Evolutionary conservation across 768 basidiomycete species (phyloP).

Genomic region (Fomitopsis pulvina): DNA sequence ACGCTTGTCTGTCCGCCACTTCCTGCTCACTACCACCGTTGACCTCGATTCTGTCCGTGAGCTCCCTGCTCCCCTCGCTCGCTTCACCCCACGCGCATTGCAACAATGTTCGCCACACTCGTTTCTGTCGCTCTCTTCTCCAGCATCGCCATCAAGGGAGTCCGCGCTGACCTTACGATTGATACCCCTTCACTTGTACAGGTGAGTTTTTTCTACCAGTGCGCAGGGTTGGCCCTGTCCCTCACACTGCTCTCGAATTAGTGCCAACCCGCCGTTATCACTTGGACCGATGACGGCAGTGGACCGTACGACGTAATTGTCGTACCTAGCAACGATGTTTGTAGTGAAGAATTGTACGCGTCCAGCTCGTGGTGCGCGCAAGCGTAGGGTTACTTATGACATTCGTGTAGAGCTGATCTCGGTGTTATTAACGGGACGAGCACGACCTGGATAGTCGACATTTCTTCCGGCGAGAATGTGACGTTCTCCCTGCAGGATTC

Average conservation of each 20-base stretch:
- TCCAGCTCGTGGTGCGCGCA: too few relatives aligned
- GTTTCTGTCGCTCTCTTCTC: constrained; percentile 65
- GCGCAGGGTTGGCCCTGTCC: not conserved
- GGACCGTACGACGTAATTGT: constrained; percentile 56
- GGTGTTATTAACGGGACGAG: constrained; percentile 39
- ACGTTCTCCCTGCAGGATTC: constrained; percentile 49
- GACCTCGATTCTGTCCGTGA: constrained; percentile 5
- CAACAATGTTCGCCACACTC: constrained; percentile 75
- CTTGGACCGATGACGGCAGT: constrained; percentile 38
- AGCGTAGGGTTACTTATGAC: not conserved
- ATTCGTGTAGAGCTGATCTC: constrained; percentile 44
- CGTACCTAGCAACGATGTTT: constrained; percentile 46
- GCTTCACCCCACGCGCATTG: constrained; percentile 13
- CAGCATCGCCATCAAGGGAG: constrained; percentile 44
- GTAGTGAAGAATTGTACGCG: constrained; percentile 54
- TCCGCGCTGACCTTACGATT: constrained; percentile 48
- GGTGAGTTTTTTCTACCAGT: constrained; percentile 28
- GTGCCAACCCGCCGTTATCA: constrained; percentile 47
- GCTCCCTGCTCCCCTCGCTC: constrained; percentile 24
- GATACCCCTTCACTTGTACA: constrained; percentile 45
- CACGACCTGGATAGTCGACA: constrained; percentile 36
- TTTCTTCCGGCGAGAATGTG: constrained; percentile 44
- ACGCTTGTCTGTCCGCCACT: constrained; percentile 16
- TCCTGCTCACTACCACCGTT: constrained; percentile 9
- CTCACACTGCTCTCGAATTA: constrained; percentile 21